Evolutionary conservation across 306 rosid genomes (phyloP), one percentile per base, ranked within the genome.

Genomic region (Pyrus betulifolia): DNA sequence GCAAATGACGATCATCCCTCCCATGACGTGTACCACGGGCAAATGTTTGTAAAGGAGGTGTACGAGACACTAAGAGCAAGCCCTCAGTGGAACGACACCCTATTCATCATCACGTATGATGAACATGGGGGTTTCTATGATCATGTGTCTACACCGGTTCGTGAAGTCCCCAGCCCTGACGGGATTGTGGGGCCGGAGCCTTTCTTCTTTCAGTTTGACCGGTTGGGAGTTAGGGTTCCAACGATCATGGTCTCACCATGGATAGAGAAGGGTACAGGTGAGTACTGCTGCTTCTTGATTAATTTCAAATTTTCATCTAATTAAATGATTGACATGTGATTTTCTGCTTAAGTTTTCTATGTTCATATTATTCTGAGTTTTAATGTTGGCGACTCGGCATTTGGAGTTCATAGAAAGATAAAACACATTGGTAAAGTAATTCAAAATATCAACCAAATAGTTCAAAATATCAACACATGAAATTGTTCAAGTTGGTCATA

Each of bases 1-100:
- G 98, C 90, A 5, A 94, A 87, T n/a, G 98, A 94, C 8, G 98
- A 94, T 8, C 98, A 94, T 44, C 98, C 96, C 0, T 94, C 98
- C 13, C 97, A 91, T 46, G 97, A 94, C 63, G 98, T 94, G 70
- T 89, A 85, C 76, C 76, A 87, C 18, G 97, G 98, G 4, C 98
- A 94, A 71, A 78, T 72, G 93, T 85, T 94, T 19, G 89, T 94
- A 69, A 91, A 94, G 88, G 97, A 91, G 84, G 95, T 91, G 74
- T 94, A 94, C 74, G 97, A 94, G 84, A 82, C 90, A 6, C 75
- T 94, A 46, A 84, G 97, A 87, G 88, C 92, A 0, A 87, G 96
- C 77, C 98, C 95, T 57, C 98, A 86, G 80, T 94, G 98, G 98
- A 94, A 91, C 61, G 45, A 87, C 10, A 91, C 96, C 52, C 69